Base-by-base conservation (phyloP, 345 rosid genomes). In the Cardamine resedifolia region DNA sequence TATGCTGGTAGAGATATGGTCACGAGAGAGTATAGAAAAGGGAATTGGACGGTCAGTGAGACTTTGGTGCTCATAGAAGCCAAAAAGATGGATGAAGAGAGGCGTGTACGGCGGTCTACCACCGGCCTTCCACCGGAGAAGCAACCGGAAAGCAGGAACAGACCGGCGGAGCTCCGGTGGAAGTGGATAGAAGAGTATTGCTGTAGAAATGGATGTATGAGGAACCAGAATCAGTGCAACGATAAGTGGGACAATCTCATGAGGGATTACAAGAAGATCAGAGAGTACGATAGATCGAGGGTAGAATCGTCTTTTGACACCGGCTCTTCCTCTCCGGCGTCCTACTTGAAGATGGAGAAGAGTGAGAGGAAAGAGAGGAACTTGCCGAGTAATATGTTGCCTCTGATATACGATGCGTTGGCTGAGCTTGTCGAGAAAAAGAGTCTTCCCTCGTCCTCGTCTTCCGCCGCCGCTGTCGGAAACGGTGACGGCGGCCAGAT, bases 211-310 rank as follows among this genome's bases (percentile, higher is more conserved):
- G 84, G 75, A 3, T 88, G 97, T 61, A 56, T 62, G 62, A 81
- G 92, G 74, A 87, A 89, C 74, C 97, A 91, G 75, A 91, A 91
- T 70, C 95, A 91, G 76, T 91, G 95, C 81, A 91, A 91, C 70
- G 92, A 91, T 74, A 91, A 88, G 79, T 88, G 95, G 92, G 95
- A 91, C 75, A 91, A 91, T 77, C 87, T 91, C 70, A 88, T 87
- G 95, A 85, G 97, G 58, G 95, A 84, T 55, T 91, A 84, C 84
- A 87, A 91, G 89, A 91, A 87, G 80, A 86, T 88, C n/a, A 81
- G 95, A 20, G 92, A 87, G 57, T 81, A 86, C 49, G 87, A 85
- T 57, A 69, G 73, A 56, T 72, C 81, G 57, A n/a, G 65, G 10
- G 71, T 74, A 15, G 75, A 64, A 5, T 41, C 60, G 44, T 41